A percentile compares a stretch with the other conserved stretches of the same genome.
Conservation (phyloP, 2,329 filamentous ascomycete species). For the Fusarium sp. region DNA sequence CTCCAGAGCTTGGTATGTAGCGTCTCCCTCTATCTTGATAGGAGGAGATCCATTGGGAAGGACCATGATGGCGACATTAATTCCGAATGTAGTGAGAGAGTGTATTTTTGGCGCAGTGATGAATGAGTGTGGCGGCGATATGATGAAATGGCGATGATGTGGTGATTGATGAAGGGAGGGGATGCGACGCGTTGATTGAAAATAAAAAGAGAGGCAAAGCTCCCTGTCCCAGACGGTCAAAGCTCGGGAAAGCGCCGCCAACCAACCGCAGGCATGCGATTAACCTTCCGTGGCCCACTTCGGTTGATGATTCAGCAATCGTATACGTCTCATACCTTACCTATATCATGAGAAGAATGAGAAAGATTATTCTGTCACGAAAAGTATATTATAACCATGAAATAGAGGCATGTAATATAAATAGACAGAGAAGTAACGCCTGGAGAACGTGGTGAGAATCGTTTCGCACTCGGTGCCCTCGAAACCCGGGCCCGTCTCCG, state of each 20-base stretch:
- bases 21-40: neutral
- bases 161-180: neutral
- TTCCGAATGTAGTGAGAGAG: neutral
- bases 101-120: neutral
- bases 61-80: neutral
- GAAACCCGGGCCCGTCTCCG: neutral
- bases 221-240: neutral
- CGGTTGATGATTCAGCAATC: neutral
- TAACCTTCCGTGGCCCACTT: neutral
- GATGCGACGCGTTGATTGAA: neutral
- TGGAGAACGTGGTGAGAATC: neutral
- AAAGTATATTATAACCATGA: neutral
- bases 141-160: neutral
- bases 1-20: neutral
- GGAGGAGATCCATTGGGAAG: rapidly evolving
- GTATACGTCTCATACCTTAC: neutral
- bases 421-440: neutral
- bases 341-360: neutral
- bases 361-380: neutral
- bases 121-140: neutral
- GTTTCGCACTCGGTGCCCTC: neutral
- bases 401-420: rapidly evolving
- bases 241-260: no score
- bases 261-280: neutral
- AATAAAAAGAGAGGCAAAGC: neutral